A percentile compares a stretch with the other conserved stretches of the same genome.
phyloP scores from a whole-genome alignment of 495 filamentous ascomycete genomes.

The Peziza echinospora region DNA sequence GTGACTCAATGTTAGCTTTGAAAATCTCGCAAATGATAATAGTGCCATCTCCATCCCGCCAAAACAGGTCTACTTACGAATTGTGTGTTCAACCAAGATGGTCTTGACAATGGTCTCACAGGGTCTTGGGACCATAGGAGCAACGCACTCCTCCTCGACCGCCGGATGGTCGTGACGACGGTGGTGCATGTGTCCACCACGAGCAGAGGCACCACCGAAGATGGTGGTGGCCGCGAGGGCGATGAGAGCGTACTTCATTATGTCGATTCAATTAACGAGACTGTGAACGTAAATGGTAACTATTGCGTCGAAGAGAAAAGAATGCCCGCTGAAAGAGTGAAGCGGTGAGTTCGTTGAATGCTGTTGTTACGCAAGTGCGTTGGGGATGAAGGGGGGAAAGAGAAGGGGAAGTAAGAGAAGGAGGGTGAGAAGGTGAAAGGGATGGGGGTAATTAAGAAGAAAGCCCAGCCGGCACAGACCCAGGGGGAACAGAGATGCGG shows the following conservation, averaged over 20 bases:
- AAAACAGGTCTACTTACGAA: background rate
- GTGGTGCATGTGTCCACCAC: constrained; percentile 36
- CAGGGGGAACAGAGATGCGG: constrained; percentile 1
- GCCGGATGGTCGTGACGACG: constrained; percentile 38
- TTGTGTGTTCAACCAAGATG: constrained; percentile 11
- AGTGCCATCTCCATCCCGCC: constrained; percentile 7
- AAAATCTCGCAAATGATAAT: constrained; percentile 1
- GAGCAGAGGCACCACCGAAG: constrained; percentile 37
- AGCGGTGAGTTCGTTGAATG: constrained; percentile 39
- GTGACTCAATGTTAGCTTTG: background rate
- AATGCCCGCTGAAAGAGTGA: constrained; percentile 95
- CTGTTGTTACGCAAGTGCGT: constrained; percentile 29
- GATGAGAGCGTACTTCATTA: constrained; percentile 27
- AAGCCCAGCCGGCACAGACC: constrained; percentile 1
- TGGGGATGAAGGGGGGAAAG: constrained; percentile 26
- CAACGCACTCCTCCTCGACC: constrained; percentile 22
- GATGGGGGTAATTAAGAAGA: constrained; percentile 5
- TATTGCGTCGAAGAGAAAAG: constrained; percentile 31
- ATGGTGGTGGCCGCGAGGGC: constrained; percentile 46
- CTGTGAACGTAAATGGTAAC: constrained; percentile 20
- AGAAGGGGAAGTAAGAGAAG: constrained; percentile 23
- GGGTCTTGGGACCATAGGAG: constrained; percentile 28
- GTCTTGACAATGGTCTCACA: constrained; percentile 51
- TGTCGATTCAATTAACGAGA: too few relatives aligned
- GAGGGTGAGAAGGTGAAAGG: constrained; percentile 15